Base-by-base conservation (phyloP, 164 flowering plant species). In the Liquidambar formosana region DNA sequence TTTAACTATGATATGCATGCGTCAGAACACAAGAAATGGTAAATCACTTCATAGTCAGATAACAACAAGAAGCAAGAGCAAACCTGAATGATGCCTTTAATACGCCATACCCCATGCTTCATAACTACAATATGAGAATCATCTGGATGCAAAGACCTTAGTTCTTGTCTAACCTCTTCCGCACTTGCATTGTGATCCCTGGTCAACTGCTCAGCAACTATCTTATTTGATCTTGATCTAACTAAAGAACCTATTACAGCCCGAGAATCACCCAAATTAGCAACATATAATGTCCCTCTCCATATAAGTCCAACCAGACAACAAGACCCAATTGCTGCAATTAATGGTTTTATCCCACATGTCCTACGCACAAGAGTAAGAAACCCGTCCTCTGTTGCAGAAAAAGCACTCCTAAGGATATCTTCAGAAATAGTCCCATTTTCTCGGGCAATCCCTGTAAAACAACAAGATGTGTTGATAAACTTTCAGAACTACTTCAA, bases 41-140 rank as follows among this genome's bases (percentile, higher is more conserved):
- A n/a, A 33, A 33, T 33, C 6, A 33, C 41, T 33, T 33, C 41
- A 33, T 33, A 33, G 41, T 33, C 41, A 48, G 10, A 48, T 3
- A 60, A 26, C 14, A 23, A 51, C 1, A 56, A n/a, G 25, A 57
- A n/a, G 59, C 4, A 16, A 21, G 5, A 60, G 58, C 41, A 61
- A 54, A 93, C 97, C 98, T 91, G 93, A 65, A 89, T 89, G 56
- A 91, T 87, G 73, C 97, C 97, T 73, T 87, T 93, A 58, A 93
- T 73, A 38, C 97, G 89, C 94, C 96, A 93, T 3, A 80, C 88
- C 10, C 96, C 96, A 19, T 89, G 67, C 71, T 73, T 87, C 68
- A 68, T 16, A 45, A 85, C 85, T 10, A 93, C 87, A 66, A 91
- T 79, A 18, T 86, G 79, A 22, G 90, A 66, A 76, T 89, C 96